phyloP scores from a whole-genome alignment of 345 rosid species.

The Fremontodendron californicum region DNA sequence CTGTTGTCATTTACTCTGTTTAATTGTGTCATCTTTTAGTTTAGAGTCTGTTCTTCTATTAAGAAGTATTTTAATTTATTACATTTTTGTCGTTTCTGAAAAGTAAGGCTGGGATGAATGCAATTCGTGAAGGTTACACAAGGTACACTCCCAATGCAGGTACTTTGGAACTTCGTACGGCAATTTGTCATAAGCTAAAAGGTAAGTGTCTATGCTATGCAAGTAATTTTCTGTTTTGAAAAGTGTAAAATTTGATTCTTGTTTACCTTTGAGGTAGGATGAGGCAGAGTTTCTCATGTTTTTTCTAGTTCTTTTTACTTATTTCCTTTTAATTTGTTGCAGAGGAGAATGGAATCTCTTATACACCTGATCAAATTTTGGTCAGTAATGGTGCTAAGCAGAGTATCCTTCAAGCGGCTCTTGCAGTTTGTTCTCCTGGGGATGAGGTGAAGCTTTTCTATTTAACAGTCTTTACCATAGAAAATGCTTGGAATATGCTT shows the following conservation, averaged over 20 bases:
- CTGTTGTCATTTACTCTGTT: neutral
- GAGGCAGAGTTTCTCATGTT: neutral
- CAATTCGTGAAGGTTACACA: constrained; percentile 84
- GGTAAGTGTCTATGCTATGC: constrained; percentile 34
- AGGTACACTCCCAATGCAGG: constrained; percentile 92
- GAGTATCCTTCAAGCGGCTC: constrained; percentile 66
- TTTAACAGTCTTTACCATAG: neutral
- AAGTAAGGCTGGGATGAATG: constrained; percentile 81
- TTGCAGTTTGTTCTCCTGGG: constrained; percentile 93
- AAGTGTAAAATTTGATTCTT: neutral
- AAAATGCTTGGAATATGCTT: neutral
- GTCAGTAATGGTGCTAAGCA: constrained; percentile 99
- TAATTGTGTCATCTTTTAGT: neutral
- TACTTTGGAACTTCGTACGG: constrained; percentile 70
- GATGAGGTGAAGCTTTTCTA: constrained; percentile 64
- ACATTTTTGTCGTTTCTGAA: neutral
- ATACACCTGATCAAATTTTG: constrained; percentile 76
- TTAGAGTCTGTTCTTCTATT: neutral
- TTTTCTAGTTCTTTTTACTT: neutral
- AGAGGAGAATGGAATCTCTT: constrained; percentile 89
- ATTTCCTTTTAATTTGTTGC: neutral
- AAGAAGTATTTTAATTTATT: neutral
- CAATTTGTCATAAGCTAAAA: constrained; percentile 77
- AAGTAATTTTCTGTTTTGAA: neutral
- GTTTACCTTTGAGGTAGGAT: neutral